Evolutionary conservation across 164 flowering plant genomes (phyloP).

Genomic region (Vitis rotundifolia): DNA sequence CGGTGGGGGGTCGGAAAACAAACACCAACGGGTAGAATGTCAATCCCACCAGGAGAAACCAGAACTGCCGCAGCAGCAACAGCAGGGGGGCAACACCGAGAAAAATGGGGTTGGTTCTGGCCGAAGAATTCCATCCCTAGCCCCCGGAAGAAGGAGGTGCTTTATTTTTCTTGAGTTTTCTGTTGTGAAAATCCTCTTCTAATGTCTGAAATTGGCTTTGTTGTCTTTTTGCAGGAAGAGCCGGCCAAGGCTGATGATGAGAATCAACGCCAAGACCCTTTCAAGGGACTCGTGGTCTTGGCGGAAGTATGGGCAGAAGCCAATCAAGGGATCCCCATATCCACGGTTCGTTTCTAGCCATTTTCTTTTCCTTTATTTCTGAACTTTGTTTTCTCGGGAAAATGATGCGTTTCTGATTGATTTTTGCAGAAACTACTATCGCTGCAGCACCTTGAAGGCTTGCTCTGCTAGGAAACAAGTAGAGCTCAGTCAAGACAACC

Average conservation of each 20-base stretch:
- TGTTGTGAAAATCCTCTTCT: not conserved
- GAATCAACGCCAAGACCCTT: slow-evolving; percentile 26
- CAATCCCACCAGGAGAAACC: too few species aligned
- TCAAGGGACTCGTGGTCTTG: slow-evolving; percentile 43
- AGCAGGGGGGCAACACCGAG: not conserved
- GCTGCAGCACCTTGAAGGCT: not conserved
- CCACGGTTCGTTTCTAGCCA: slow-evolving; percentile 17
- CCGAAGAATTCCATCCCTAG: too few species aligned
- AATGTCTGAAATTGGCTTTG: not conserved
- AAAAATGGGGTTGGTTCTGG: not conserved
- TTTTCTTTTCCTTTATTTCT: not conserved
- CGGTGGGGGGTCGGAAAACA: too few species aligned
- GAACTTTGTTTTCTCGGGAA: not conserved
- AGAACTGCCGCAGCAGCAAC: too few species aligned
- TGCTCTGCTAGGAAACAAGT: too few species aligned
- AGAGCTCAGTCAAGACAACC: too few species aligned
- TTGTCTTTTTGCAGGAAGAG: slow-evolving; percentile 20
- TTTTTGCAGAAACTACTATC: slow-evolving; percentile 29
- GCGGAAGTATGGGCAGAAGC: slow-evolving; percentile 54
- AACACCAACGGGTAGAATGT: too few species aligned
- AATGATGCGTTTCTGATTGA: not conserved
- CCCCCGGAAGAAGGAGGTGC: not conserved
- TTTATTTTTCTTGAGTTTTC: not conserved
- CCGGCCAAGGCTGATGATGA: slow-evolving; percentile 26
- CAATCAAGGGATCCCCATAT: slow-evolving; percentile 46